Evolutionary conservation across 306 rosid species (phyloP), one percentile per base, ranked within the genome.

Genomic region (Macrotyloma uniflorum): DNA sequence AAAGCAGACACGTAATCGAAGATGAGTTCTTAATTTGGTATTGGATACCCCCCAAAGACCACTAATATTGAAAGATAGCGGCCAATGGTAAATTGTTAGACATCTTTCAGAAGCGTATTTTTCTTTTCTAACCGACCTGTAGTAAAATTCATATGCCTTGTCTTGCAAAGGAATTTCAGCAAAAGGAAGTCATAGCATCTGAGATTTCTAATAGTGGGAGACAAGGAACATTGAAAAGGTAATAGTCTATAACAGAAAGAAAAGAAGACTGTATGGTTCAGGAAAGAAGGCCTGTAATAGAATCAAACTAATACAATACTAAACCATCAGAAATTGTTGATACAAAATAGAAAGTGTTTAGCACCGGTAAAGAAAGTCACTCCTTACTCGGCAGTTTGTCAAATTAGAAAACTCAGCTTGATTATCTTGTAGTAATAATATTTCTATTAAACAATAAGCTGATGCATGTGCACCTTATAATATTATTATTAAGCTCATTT

Each of bases 141-240:
- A 43, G 15, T 55, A n/a, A 33, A 70, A 45, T 35, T 20, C 58
- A 50, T 30, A 22, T 65, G 67, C 74, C 36, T 43, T 59, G 62
- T 47, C 57, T 35, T 73, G 51, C 45, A 45, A 33, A 38, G 47
- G 54, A 63, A 51, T 67, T 78, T 81, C 46, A 53, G 35, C 54
- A 28, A 79, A 10, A 36, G 13, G 43, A 22, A 24, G 19, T 77
- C 42, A 36, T 5, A 50, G 85, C 66, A 80, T 78, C 42, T 26
- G 38, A 72, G 51, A 2, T 38, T 20, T 33, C 65, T 57, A 71
- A 42, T 36, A 69, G 74, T 65, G 71, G 86, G 55, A 58, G 49
- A 49, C 67, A 51, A 30, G 10, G 68, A 64, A 75, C 38, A 24
- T 10, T 22, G 64, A 30, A 46, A 70, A 55, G 78, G 63, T 64